These are phyloP conservation scores for Coemansia sp. DNA, from an alignment of 192 early-diverging fungal genomes.

Conservation along the genomic window DNA sequence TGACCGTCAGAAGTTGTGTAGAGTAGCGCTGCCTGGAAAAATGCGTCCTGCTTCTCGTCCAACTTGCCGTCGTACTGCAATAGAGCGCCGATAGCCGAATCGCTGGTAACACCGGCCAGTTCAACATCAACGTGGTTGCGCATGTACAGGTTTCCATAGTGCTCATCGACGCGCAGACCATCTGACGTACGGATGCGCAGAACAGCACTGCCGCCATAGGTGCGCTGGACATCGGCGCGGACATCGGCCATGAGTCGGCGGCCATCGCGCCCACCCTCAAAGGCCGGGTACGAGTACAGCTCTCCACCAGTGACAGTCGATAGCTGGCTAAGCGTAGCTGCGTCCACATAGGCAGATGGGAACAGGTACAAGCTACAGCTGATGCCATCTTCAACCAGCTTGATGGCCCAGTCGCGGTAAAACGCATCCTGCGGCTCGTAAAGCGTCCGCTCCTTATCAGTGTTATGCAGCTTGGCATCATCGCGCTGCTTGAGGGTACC, in stretches of 20 bases:
- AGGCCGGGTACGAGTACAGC: conserved; percentile 77
- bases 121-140: conserved; percentile 90
- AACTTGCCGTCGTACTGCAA: conserved; percentile 89
- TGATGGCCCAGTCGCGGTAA: conserved; percentile 81
- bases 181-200: conserved; percentile 89
- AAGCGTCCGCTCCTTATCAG: conserved; percentile 87
- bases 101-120: conserved; percentile 83
- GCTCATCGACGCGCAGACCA: conserved; percentile 80
- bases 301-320: conserved; percentile 89
- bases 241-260: conserved; percentile 74
- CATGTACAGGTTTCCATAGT: conserved; percentile 94
- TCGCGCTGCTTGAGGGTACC: conserved; percentile 86
- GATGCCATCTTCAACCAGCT: conserved; percentile 80
- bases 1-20: conserved; percentile 90
- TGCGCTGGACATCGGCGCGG: conserved; percentile 65
- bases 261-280: conserved; percentile 74
- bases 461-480: conserved; percentile 85
- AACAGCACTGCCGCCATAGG: conserved; percentile 85
- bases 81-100: conserved; percentile 77
- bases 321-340: conserved; percentile 77
- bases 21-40: conserved; percentile 90
- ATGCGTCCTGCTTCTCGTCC: conserved; percentile 77
- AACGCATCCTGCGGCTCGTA: conserved; percentile 85
- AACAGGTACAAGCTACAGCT: conserved; percentile 90
- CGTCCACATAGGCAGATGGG: conserved; percentile 84